Evolutionary conservation across 148 eudicot species (phyloP).

Genomic region (Rhododendron ovatum): DNA sequence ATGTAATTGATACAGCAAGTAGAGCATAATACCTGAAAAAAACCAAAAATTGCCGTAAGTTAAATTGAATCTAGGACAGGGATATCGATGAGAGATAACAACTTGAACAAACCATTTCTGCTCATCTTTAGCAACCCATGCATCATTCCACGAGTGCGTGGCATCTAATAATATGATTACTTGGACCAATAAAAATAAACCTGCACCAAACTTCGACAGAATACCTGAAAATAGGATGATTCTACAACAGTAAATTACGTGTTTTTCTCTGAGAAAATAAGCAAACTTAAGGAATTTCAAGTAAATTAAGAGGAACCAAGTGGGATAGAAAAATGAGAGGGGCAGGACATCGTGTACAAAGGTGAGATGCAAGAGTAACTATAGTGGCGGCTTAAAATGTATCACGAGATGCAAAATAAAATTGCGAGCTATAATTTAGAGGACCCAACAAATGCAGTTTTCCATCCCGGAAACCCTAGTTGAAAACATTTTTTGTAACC

Average conservation of each 20-base stretch:
- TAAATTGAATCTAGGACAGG: not conserved
- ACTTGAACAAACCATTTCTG: constrained; percentile 65
- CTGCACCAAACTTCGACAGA: constrained; percentile 92
- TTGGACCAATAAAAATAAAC: constrained; percentile 89
- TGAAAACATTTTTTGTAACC: not conserved
- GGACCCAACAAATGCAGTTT: not conserved
- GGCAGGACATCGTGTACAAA: not conserved
- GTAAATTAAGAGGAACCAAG: not conserved
- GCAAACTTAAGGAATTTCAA: not conserved
- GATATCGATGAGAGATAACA: constrained; percentile 9
- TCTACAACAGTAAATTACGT: not conserved
- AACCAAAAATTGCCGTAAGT: constrained; percentile 10
- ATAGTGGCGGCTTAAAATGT: not conserved
- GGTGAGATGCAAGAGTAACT: not conserved
- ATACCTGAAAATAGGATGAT: constrained; percentile 42
- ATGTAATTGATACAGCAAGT: constrained; percentile 67
- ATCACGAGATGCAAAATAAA: not conserved
- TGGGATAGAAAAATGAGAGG: not conserved
- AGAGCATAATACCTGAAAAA: constrained; percentile 84
- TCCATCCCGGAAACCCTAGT: not conserved
- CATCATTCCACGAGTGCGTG: constrained; percentile 92
- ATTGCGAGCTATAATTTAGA: not conserved
- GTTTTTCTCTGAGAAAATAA: not conserved
- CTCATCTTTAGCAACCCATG: constrained; percentile 99
- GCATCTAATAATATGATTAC: constrained; percentile 87